Base-by-base conservation (phyloP, 129 eudicot species). In the Silybum marianum region DNA sequence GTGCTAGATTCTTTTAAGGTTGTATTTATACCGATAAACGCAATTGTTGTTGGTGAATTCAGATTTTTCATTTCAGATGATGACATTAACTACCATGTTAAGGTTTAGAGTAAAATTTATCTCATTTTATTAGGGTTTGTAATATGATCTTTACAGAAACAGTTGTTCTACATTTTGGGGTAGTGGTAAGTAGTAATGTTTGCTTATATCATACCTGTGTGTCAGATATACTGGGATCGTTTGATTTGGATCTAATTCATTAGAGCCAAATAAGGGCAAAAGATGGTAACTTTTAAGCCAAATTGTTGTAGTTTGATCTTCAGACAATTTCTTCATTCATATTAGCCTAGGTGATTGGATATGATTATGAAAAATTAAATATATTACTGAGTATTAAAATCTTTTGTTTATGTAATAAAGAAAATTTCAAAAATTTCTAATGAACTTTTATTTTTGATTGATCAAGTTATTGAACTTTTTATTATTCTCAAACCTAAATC, bases 21-120 rank as follows among this genome's bases (percentile, higher is more conserved):
- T 76, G 80, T 60, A 76, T 76, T 40, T 76, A 58, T 76, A 11
- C 71, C 7, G 71, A 76, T 60, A 21, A 60, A 60, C 14, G 38
- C 23, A 76, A 54, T 9, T 12, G 22, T 76, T 9, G 69, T 22
- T 65, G 69, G 28, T 65, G 69, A 9, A 19, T 65, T 65, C 14
- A 23, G 13, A 9, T 16, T 62, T 65, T 23, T 21, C 26, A 65
- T 60, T 9, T 75, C 58, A 60, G 34, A 60, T 22, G 51, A 30
- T 76, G 71, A 6, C 51, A 60, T 58, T 76, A 71, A 32, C 12
- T 32, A 22, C 71, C 51, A 32, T 32, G 32, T 28, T 28, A 28
- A 28, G 79, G 11, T 76, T 10, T 30, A 7, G 21, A 18, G 46
- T 58, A 54, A 28, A 28, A 11, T 32, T 54, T 16, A 54, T 54